Percentiles rank a stretch among this genome's conserved stretches.
Evolutionary conservation across 1,284 basidiomycete species (phyloP).

Genomic region (Cronartium quercuum): DNA sequence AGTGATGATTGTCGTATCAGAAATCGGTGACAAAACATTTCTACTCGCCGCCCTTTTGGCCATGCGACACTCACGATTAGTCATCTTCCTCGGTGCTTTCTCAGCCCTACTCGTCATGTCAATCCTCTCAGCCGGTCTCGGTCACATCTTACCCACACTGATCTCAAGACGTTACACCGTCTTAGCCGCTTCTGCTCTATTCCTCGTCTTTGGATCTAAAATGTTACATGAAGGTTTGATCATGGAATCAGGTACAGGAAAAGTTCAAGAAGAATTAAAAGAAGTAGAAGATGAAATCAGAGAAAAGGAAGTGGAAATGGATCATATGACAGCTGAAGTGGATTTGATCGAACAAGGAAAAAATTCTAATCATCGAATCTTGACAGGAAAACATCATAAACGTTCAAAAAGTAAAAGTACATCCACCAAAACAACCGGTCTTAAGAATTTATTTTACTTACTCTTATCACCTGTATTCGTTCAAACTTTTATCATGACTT

Average conservation of each 20-base stretch:
- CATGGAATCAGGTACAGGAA: constrained; percentile 46
- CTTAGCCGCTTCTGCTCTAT: constrained; percentile 21
- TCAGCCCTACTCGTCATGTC: constrained; percentile 86
- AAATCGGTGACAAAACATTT: constrained; percentile 90
- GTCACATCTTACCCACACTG: constrained; percentile 72
- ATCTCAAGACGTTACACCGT: constrained; percentile 60
- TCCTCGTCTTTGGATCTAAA: constrained; percentile 35
- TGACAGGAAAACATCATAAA: constrained; percentile 5
- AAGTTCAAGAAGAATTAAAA: constrained; percentile 49
- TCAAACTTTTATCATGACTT: constrained; percentile 89
- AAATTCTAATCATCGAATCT: neutral
- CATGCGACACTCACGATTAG: constrained; percentile 77
- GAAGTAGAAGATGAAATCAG: constrained; percentile 49
- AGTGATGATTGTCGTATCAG: constrained; percentile 46
- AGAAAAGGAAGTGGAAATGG: constrained; percentile 52
- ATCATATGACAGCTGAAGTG: constrained; percentile 39
- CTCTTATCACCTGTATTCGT: constrained; percentile 88
- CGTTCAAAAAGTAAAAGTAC: constrained; percentile 7
- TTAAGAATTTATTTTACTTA: constrained; percentile 72
- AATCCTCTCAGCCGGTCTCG: constrained; percentile 76
- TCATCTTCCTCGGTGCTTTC: constrained; percentile 86
- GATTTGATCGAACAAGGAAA: neutral
- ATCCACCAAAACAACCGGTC: constrained; percentile 51
- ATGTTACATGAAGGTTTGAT: constrained; percentile 31
- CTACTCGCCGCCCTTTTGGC: constrained; percentile 94